Conservation (phyloP, 176 grass and related monocot genomes). For the Miscanthus lutarioriparius region DNA sequence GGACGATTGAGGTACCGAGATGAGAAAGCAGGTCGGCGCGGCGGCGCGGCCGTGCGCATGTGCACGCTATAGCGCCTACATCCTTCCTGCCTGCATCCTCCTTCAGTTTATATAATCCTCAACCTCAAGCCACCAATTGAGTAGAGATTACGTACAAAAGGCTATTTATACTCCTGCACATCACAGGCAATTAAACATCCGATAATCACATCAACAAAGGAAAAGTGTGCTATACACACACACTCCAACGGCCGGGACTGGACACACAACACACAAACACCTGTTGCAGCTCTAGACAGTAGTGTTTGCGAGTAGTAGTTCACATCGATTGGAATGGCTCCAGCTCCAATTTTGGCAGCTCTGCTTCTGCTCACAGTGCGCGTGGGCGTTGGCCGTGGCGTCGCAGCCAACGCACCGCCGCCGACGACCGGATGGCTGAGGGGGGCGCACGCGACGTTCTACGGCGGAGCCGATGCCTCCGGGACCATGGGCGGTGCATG, state of each 20-base stretch:
- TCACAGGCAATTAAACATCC: background rate
- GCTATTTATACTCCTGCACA: no score
- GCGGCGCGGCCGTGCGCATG: background rate
- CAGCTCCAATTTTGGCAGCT: no score
- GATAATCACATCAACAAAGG: background rate
- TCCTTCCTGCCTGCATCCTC: background rate
- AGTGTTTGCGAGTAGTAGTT: no score
- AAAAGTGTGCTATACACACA: background rate
- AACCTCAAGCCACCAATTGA: background rate
- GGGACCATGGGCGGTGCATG: slow-evolving; percentile 57
- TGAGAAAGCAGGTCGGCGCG: no score
- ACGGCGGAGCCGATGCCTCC: slow-evolving; percentile 38
- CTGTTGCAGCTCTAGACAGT: no score
- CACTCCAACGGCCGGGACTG: no score
- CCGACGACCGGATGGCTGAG: background rate
- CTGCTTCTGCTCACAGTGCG: no score
- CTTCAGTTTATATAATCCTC: background rate
- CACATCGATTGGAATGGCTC: background rate
- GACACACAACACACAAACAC: no score
- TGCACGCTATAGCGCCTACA: background rate
- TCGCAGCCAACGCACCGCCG: no score
- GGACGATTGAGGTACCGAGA: no score
- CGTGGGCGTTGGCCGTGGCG: no score
- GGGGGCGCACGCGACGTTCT: slow-evolving; percentile 31
- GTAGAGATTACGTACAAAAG: no score